Evolutionary conservation across 495 filamentous ascomycete species (phyloP), one percentile per base, ranked within the genome.

Genomic region (Penicillium tannophilum): DNA sequence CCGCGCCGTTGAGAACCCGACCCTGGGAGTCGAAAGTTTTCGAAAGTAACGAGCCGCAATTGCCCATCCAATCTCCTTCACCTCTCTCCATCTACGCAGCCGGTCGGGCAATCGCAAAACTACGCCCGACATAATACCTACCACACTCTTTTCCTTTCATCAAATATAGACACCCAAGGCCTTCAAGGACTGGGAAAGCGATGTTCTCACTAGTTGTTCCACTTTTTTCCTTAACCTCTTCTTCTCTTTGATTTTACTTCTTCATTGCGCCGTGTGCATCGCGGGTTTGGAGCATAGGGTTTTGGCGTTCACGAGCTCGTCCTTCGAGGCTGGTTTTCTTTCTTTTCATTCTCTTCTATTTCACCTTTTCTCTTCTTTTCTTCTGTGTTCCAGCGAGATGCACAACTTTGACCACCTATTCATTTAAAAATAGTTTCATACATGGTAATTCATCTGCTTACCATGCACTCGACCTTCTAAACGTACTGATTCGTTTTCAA

Each of bases 1-100:
- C 64, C 82, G 77, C 49, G 79, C 87, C 60, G 90, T 98, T 45
- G 94, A 98, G 72, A 93, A 93, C 26, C 94, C 94, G 23, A 86
- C 82, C 31, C 81, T 98, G 50, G 87, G 89, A 6, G 90, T 97
- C 33, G 94, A 98, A 56, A 87, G 86, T 43, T 90, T 97, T 63
- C 82, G 90, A 54, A 87, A 80, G 63, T 80, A 63, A 63, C 43
- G 28, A 17, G 39, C 16, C 49, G 12, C 10, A 23, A 7, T 52
- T 3, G n/a, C 1, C 8, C 1, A 1, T 16, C n/a, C 31, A 10
- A 8, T 51, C 48, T 51, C 28, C 48, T 35, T 35, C 49, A 52
- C 30, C 6, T 11, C 7, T 17, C 26, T 31, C 4, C 26, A 49
- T n/a, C 46, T 16, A 28, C 26, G 14, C 26, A n/a, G 6, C 23